Conservation (phyloP, 2,329 filamentous ascomycete species). For the Berkeleyomyces rouxiae region DNA sequence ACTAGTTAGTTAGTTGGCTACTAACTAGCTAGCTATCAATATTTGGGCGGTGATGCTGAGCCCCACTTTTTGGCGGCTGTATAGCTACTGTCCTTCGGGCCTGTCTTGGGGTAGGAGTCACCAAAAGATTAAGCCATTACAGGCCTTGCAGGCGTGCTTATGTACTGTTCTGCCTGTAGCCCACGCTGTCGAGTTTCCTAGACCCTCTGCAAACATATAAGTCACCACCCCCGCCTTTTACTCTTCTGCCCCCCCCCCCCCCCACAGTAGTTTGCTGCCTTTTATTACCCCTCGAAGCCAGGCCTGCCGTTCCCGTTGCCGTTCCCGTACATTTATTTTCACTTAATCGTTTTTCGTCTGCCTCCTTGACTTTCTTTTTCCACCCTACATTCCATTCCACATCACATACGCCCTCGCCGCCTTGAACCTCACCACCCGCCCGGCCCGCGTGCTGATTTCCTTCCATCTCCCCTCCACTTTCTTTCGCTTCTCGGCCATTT, state of each 20-base stretch:
- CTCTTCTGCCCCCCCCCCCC: neutral
- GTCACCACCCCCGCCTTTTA: neutral
- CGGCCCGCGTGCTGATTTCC: neutral
- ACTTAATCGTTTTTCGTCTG: neutral
- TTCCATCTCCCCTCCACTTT: neutral
- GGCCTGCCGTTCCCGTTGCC: neutral
- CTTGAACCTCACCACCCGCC: neutral
- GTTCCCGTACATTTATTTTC: neutral
- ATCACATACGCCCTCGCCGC: too few species aligned
- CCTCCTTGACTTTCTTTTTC: neutral
- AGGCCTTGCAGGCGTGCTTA: too few species aligned
- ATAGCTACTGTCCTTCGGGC: too few species aligned
- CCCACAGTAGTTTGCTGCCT: neutral
- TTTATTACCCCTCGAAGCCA: constrained; percentile 2
- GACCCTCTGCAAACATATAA: neutral
- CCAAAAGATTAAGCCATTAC: too few species aligned
- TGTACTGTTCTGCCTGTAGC: too few species aligned
- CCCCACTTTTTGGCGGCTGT: too few species aligned
- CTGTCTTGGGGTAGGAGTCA: too few species aligned
- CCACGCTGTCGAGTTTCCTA: too few species aligned
- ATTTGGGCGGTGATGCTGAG: too few species aligned
- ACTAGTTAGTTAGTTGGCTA: too few species aligned
- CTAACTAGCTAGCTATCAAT: too few species aligned
- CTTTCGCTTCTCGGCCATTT: neutral
- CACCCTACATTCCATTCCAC: neutral